phyloP scores from a whole-genome alignment of 2,329 filamentous ascomycete species.

The Epichloe elymi region DNA sequence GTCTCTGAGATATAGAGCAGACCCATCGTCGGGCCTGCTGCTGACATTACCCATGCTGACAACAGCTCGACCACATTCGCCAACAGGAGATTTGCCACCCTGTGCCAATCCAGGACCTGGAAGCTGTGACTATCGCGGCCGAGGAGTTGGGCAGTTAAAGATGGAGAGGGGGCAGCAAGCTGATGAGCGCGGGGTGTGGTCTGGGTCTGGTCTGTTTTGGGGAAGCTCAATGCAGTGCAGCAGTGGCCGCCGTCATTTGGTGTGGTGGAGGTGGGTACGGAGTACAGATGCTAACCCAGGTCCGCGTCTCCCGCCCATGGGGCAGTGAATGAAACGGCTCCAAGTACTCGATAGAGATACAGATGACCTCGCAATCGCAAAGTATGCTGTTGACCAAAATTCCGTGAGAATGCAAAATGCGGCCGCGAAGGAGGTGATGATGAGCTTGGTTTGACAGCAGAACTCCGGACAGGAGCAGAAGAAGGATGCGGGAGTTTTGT shows the following conservation, averaged over 20 bases:
- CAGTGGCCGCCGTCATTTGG: slow-evolving; percentile 3
- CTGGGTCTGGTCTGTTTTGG: slow-evolving; percentile 1
- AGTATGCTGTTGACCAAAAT: background rate
- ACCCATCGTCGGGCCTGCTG: slow-evolving; percentile 76
- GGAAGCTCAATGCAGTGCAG: slow-evolving; percentile 1
- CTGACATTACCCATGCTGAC: slow-evolving; percentile 79
- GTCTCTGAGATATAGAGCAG: slow-evolving; percentile 72
- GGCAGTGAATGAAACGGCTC: background rate
- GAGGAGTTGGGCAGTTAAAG: background rate
- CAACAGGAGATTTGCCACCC: slow-evolving; percentile 1
- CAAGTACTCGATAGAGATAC: background rate
- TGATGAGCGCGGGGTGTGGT: slow-evolving; percentile 5
- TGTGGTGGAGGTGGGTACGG: slow-evolving; percentile 3
- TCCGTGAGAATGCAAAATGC: background rate
- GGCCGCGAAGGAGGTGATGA: background rate
- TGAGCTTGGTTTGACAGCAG: background rate
- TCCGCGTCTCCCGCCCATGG: background rate
- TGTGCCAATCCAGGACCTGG: background rate
- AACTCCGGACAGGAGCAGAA: background rate
- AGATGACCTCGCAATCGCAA: background rate
- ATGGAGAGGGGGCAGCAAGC: slow-evolving; percentile 7
- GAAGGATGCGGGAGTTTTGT: background rate
- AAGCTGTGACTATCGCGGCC: background rate
- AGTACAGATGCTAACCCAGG: slow-evolving; percentile 1
- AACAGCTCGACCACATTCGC: slow-evolving; percentile 6